phyloP scores from a whole-genome alignment of 2,329 filamentous ascomycete species.

The Samsoniella hepiali region DNA sequence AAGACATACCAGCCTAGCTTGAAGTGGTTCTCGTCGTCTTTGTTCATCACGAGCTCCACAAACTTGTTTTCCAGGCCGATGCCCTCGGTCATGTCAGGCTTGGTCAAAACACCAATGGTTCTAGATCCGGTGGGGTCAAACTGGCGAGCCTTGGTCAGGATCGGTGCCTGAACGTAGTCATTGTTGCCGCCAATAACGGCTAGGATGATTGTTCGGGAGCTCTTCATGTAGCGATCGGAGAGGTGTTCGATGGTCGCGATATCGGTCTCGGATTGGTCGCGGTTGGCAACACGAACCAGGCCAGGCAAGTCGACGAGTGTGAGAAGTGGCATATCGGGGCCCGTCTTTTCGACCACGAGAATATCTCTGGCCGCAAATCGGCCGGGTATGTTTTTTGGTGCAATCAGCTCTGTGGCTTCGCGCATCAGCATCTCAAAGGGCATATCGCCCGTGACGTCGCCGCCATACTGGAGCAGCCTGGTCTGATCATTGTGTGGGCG shows the following conservation, averaged over 20 bases:
- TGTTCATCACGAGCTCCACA: conserved; percentile 50
- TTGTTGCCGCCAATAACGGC: conserved; percentile 55
- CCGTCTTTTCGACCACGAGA: conserved; percentile 56
- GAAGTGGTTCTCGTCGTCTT: conserved; percentile 48
- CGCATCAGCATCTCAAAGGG: conserved; percentile 51
- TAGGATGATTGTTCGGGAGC: conserved; percentile 52
- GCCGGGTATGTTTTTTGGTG: conserved; percentile 47
- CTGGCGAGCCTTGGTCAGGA: conserved; percentile 48
- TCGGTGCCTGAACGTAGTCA: conserved; percentile 52
- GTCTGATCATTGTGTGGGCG: conserved; percentile 46
- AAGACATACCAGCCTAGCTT: conserved; percentile 52
- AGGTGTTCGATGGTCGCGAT: conserved; percentile 51
- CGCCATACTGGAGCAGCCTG: conserved; percentile 46
- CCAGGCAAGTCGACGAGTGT: conserved; percentile 62
- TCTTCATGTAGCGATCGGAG: conserved; percentile 54
- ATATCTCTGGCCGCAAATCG: conserved; percentile 52
- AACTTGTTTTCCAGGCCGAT: conserved; percentile 54
- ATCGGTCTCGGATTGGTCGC: conserved; percentile 51
- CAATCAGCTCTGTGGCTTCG: conserved; percentile 49
- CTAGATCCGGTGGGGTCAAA: conserved; percentile 49
- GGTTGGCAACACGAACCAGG: conserved; percentile 51
- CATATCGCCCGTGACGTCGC: conserved; percentile 41
- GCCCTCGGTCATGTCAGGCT: conserved; percentile 51
- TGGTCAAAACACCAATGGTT: conserved; percentile 51
- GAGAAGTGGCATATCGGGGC: conserved; percentile 56